Conservation (phyloP, 2,329 filamentous ascomycete species). For the Endothia cerciana region DNA sequence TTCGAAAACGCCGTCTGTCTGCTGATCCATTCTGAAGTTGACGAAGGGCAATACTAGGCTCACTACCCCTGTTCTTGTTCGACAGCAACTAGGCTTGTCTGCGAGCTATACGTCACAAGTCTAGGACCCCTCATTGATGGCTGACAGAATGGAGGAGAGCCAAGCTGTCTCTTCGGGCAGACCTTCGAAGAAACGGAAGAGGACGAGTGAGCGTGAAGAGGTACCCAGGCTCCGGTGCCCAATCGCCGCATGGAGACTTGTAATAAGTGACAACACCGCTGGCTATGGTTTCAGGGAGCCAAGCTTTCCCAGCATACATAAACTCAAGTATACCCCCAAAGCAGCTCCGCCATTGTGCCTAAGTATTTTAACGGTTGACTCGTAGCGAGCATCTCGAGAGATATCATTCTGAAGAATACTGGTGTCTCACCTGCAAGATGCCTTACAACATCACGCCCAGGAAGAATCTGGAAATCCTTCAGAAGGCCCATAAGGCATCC, state of each 20-base stretch:
- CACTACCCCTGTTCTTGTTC: neutral
- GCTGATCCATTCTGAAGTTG: neutral
- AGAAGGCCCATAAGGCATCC: neutral
- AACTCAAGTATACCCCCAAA: neutral
- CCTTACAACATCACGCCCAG: neutral
- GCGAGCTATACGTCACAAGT: neutral
- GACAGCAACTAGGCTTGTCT: neutral
- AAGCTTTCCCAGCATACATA: neutral
- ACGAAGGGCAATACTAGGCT: neutral
- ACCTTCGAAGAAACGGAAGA: neutral
- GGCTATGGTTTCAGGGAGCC: neutral
- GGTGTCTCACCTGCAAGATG: neutral
- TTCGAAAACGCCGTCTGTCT: too few species aligned
- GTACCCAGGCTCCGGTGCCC: neutral
- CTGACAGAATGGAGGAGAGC: neutral
- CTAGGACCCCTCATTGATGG: neutral
- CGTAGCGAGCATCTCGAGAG: neutral
- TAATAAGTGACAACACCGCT: too few species aligned
- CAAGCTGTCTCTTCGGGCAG: neutral
- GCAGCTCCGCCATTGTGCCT: neutral
- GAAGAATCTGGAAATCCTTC: neutral
- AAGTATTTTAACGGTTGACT: neutral
- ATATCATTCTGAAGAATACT: neutral
- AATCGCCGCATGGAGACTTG: neutral
- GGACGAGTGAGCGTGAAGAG: neutral